Evolutionary conservation across 441 rosid genomes (phyloP).

Genomic region (Iberis amara): DNA sequence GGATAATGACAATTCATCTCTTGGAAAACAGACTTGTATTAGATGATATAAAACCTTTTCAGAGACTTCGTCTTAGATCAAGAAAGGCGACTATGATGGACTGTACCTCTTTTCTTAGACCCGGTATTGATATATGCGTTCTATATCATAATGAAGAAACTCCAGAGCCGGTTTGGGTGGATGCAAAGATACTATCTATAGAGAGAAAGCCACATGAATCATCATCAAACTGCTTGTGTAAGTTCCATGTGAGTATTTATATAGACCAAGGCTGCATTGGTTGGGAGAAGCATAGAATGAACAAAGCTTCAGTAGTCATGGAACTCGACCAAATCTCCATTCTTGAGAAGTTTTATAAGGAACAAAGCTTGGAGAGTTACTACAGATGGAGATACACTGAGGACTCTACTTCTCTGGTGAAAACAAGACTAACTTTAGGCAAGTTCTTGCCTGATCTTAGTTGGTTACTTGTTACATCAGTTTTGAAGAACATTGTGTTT

Average conservation of each 20-base stretch:
- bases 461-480: conserved; percentile 67
- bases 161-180: conserved; percentile 52
- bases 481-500: conserved; percentile 45
- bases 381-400: conserved; percentile 66
- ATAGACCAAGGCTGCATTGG: conserved; percentile 53
- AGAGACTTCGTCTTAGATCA: conserved; percentile 64
- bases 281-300: conserved; percentile 45
- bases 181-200: conserved; percentile 69
- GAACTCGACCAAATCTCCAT: conserved; percentile 55
- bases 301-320: conserved; percentile 37
- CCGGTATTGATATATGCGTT: conserved; percentile 73
- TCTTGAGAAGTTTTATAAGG: conserved; percentile 53
- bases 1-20: conserved; percentile 41
- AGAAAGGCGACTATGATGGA: conserved; percentile 55
- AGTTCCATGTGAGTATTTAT: conserved; percentile 52
- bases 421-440: conserved; percentile 52
- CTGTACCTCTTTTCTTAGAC: conserved; percentile 71
- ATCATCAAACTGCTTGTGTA: conserved; percentile 53
- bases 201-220: conserved; percentile 70
- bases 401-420: conserved; percentile 46
- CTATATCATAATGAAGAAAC: conserved; percentile 28
- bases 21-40: conserved; percentile 28
- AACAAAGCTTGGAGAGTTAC: conserved; percentile 39
- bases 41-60: conserved; percentile 39
- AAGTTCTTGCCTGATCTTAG: conserved; percentile 61